Evolutionary conservation across 2,329 filamentous ascomycete species (phyloP).

Genomic region (Calonectria crousiana): DNA sequence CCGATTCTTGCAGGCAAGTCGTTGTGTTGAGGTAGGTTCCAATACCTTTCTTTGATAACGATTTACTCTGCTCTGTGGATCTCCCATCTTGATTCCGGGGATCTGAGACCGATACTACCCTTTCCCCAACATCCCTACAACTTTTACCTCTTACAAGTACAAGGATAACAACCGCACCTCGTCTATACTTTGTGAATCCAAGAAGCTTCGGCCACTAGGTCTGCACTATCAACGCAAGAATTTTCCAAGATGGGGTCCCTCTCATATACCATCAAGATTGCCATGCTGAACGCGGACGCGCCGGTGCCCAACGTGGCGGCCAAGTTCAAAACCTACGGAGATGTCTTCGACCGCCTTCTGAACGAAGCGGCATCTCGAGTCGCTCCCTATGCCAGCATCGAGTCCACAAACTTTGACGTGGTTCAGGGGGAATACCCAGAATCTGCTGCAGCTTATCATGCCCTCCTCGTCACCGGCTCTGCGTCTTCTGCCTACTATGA

Average conservation of each 20-base stretch:
- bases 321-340: slow-evolving; percentile 30
- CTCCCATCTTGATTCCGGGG: background rate
- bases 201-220: background rate
- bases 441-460: slow-evolving; percentile 46
- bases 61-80: background rate
- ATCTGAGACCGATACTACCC: background rate
- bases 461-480: slow-evolving; percentile 55
- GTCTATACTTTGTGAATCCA: background rate
- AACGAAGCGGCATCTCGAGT: slow-evolving; percentile 27
- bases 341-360: slow-evolving; percentile 37
- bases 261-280: slow-evolving; percentile 31
- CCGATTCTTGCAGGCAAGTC: background rate
- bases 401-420: slow-evolving; percentile 51
- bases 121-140: background rate
- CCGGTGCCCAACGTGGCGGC: slow-evolving; percentile 34
- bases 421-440: slow-evolving; percentile 50
- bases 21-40: background rate
- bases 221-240: background rate
- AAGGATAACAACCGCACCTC: background rate
- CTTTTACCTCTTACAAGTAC: background rate
- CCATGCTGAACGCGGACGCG: slow-evolving; percentile 38
- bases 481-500: slow-evolving; percentile 48
- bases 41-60: background rate
- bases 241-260: slow-evolving; percentile 24
- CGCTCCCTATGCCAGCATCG: slow-evolving; percentile 24